A percentile compares a stretch with the other conserved stretches of the same genome.
phyloP scores from a whole-genome alignment of 192 early-diverging fungal species.

The Coemansia sp. region DNA sequence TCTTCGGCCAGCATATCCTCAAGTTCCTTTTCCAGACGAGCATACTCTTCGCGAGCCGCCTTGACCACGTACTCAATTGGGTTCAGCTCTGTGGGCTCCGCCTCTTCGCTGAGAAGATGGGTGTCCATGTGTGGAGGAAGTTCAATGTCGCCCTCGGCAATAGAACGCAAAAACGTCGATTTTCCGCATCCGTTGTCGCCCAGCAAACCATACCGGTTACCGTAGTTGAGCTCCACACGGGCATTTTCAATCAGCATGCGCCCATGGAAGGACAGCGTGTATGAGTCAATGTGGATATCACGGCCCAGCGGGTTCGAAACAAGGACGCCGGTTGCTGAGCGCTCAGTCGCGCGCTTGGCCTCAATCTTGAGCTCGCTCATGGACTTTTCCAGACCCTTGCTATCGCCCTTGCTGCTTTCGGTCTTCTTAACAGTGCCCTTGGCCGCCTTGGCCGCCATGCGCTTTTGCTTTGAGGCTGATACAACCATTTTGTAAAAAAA shows the following conservation, averaged over 20 bases:
- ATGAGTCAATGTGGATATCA: slow-evolving; percentile 95
- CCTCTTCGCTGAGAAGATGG: slow-evolving; percentile 94
- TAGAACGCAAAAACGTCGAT: slow-evolving; percentile 90
- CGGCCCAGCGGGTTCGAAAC: slow-evolving; percentile 86
- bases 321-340: slow-evolving; percentile 88
- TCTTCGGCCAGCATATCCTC: slow-evolving; percentile 85
- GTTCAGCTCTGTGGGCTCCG: slow-evolving; percentile 88
- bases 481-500: slow-evolving; percentile 33
- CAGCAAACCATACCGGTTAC: slow-evolving; percentile 94
- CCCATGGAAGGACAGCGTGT: slow-evolving; percentile 91
- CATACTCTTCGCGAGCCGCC: slow-evolving; percentile 85
- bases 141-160: slow-evolving; percentile 90
- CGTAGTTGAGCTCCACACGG: slow-evolving; percentile 96
- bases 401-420: slow-evolving; percentile 6
- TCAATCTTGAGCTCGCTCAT: slow-evolving; percentile 65
- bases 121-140: slow-evolving; percentile 98
- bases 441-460: slow-evolving; percentile 72
- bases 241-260: slow-evolving; percentile 93
- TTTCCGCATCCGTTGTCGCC: slow-evolving; percentile 96
- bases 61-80: slow-evolving; percentile 91
- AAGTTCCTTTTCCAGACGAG: slow-evolving; percentile 86
- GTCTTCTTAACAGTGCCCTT: slow-evolving; percentile 51
- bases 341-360: slow-evolving; percentile 58
- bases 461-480: slow-evolving; percentile 79
- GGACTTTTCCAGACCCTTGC: slow-evolving; percentile 51